phyloP scores from a whole-genome alignment of 371 early-diverging fungal species.

The Coemansia sp. region DNA sequence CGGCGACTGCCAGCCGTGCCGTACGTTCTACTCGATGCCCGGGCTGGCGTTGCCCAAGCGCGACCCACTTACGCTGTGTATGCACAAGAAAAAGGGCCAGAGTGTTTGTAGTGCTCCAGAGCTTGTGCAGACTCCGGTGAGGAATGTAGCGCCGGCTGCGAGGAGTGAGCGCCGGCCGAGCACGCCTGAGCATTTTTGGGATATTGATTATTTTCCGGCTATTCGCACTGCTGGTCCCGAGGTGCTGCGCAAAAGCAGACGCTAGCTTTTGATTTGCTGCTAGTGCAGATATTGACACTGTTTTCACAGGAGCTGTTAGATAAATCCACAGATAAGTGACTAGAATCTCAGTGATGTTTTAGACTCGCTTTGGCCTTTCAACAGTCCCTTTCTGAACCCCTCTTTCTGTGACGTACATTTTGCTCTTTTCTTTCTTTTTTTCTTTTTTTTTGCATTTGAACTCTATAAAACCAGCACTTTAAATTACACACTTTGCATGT shows the following conservation, averaged over 20 bases:
- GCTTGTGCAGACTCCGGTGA: background rate
- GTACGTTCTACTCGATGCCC: conserved; percentile 35
- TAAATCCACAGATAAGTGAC: too few species aligned
- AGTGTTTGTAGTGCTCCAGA: background rate
- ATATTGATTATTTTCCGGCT: conserved; percentile 43
- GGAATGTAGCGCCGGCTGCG: background rate
- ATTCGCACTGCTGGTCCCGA: conserved; percentile 39
- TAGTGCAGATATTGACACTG: background rate
- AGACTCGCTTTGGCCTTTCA: background rate
- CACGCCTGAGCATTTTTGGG: conserved; percentile 49
- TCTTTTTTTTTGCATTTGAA: too few species aligned
- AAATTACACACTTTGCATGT: conserved; percentile 18
- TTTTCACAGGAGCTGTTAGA: too few species aligned
- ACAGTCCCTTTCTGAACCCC: background rate
- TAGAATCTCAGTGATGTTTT: too few species aligned
- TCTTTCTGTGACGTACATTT: background rate
- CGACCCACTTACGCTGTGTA: conserved; percentile 29
- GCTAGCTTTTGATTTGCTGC: background rate
- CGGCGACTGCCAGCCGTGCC: conserved; percentile 34
- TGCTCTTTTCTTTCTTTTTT: conserved; percentile 9
- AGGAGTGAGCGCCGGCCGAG: conserved; percentile 34
- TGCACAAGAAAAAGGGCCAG: conserved; percentile 21
- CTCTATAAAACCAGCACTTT: background rate
- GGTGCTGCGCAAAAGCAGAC: conserved; percentile 25
- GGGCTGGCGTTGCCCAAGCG: conserved; percentile 43